Evolutionary conservation across 106 monocot genomes (phyloP).

Genomic region (Ottelia alismoides): DNA sequence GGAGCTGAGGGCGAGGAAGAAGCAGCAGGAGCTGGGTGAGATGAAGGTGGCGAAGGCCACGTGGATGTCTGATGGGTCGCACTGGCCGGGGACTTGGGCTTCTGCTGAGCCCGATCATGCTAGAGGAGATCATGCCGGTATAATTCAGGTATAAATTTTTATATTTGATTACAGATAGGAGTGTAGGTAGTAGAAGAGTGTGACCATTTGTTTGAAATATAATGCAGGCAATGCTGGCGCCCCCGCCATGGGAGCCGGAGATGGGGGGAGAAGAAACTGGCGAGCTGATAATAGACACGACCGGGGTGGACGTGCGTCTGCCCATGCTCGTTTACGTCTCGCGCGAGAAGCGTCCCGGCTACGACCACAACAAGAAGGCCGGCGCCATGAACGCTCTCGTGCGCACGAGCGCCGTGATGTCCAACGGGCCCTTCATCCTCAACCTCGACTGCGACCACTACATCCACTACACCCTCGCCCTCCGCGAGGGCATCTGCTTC

Average conservation of each 20-base stretch:
- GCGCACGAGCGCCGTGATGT: constrained; percentile 87
- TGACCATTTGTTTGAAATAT: neutral
- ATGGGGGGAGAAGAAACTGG: constrained; percentile 26
- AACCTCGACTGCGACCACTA: constrained; percentile 98
- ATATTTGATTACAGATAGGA: neutral
- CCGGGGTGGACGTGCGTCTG: constrained; percentile 51
- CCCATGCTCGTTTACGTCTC: constrained; percentile 99
- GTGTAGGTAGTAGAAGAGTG: neutral
- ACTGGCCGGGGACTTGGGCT: constrained; percentile 93
- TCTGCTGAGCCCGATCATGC: constrained; percentile 43
- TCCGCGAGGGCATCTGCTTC: constrained; percentile 96
- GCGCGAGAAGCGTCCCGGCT: constrained; percentile 82
- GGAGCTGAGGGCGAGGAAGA: constrained; percentile 49
- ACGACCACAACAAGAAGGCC: constrained; percentile 99
- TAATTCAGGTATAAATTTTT: constrained; percentile 65
- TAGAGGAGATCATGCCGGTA: constrained; percentile 81
- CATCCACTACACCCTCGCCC: constrained; percentile 63
- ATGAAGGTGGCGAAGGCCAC: constrained; percentile 45
- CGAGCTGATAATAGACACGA: constrained; percentile 29
- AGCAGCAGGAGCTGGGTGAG: constrained; percentile 13
- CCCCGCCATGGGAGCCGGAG: constrained; percentile 61
- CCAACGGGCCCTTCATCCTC: constrained; percentile 91
- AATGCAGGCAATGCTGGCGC: constrained; percentile 78
- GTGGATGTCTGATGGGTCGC: constrained; percentile 94
- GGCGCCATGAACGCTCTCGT: constrained; percentile 97